Evolutionary conservation across 352 stramenopile species (phyloP).

Genomic region (Saprolegnia parasitica): DNA sequence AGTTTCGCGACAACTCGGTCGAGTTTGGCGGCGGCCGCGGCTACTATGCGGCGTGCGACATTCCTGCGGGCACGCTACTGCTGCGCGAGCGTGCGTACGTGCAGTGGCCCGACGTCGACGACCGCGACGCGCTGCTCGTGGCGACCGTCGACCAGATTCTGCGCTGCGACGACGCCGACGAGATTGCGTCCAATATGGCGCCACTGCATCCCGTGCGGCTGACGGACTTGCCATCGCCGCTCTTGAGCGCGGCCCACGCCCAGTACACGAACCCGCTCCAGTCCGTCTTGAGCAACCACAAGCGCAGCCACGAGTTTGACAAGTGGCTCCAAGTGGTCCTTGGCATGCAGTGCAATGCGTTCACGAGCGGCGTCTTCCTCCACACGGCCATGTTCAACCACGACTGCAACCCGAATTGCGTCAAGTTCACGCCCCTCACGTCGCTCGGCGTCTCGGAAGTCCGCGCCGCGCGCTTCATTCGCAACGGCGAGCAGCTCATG

Average conservation of each 20-base stretch:
- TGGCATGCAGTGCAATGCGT: constrained; percentile 91
- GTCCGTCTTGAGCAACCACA: constrained; percentile 47
- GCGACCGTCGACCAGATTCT: constrained; percentile 86
- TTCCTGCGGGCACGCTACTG: constrained; percentile 84
- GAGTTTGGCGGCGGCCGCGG: constrained; percentile 77
- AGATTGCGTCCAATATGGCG: constrained; percentile 72
- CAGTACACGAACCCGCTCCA: constrained; percentile 53
- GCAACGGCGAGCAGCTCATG: constrained; percentile 85
- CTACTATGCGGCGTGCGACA: constrained; percentile 74
- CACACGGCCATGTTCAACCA: constrained; percentile 95
- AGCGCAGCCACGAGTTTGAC: constrained; percentile 44
- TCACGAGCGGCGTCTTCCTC: constrained; percentile 90
- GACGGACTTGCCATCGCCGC: constrained; percentile 49
- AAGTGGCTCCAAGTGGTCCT: constrained; percentile 87
- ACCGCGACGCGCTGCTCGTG: constrained; percentile 81
- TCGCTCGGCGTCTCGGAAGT: constrained; percentile 83
- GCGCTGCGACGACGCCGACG: constrained; percentile 49
- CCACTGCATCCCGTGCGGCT: constrained; percentile 83
- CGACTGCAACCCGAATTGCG: constrained; percentile 91
- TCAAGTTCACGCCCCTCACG: constrained; percentile 85
- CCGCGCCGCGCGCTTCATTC: constrained; percentile 77
- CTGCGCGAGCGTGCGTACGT: constrained; percentile 88
- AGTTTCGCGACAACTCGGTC: constrained; percentile 49
- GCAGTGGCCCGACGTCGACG: constrained; percentile 83
- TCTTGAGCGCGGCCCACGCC: constrained; percentile 45